These are phyloP conservation scores for Pseudopithomyces chartarum DNA, from an alignment of 2,329 filamentous ascomycete genomes.

Conservation along the genomic window DNA sequence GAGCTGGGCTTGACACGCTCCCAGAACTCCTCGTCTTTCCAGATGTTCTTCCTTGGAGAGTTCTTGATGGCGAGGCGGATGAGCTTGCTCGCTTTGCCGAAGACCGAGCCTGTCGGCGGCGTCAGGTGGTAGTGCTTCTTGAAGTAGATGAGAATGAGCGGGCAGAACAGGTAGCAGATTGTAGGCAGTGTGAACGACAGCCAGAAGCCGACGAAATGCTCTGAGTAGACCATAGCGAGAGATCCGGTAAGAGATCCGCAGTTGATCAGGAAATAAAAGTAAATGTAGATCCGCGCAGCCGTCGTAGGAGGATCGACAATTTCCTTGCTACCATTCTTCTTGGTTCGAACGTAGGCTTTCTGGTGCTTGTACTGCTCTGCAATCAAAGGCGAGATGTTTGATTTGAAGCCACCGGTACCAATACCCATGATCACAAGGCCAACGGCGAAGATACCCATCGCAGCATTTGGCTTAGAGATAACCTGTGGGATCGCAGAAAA, in stretches of 20 bases:
- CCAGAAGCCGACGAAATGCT: conserved; percentile 69
- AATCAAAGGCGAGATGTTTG: conserved; percentile 62
- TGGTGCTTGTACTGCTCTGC: conserved; percentile 61
- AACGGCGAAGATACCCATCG: conserved; percentile 59
- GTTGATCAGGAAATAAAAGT: conserved; percentile 42
- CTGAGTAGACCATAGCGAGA: conserved; percentile 45
- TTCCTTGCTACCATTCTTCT: conserved; percentile 54
- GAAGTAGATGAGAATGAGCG: conserved; percentile 62
- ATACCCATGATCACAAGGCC: conserved; percentile 67
- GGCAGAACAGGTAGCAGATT: conserved; percentile 62
- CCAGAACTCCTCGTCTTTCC: conserved; percentile 60
- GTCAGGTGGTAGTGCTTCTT: conserved; percentile 68
- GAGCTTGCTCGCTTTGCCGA: conserved; percentile 68
- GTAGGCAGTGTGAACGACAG: conserved; percentile 72
- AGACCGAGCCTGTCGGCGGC: conserved; percentile 73
- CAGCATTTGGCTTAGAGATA: conserved; percentile 55
- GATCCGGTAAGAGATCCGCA: conserved; percentile 46
- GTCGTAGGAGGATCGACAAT: conserved; percentile 71
- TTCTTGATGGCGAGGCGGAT: conserved; percentile 64
- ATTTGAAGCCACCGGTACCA: conserved; percentile 72
- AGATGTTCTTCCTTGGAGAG: conserved; percentile 50
- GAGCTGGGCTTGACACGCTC: conserved; percentile 64
- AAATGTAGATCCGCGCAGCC: conserved; percentile 64
- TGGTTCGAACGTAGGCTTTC: conserved; percentile 34
- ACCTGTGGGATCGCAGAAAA: conserved; percentile 60